Conservation (phyloP, 1,284 basidiomycete species). For the Trametes pubescens region DNA sequence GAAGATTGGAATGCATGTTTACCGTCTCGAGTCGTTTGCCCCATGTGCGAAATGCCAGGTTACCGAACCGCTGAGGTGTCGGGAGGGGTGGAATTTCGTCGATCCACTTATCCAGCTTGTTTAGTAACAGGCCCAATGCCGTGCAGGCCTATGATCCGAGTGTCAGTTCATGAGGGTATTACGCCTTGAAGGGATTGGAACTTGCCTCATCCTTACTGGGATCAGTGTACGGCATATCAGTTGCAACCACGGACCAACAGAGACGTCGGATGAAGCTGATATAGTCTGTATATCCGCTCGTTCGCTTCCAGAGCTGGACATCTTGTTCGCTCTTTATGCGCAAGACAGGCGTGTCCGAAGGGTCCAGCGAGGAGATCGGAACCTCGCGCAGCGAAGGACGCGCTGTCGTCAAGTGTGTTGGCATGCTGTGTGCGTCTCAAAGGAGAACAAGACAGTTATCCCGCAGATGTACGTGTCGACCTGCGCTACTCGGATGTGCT, state of each 20-base stretch:
- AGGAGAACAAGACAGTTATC: neutral
- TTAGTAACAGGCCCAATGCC: conserved; percentile 48
- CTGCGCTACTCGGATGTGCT: no score
- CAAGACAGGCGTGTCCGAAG: conserved; percentile 33
- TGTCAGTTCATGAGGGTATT: conserved; percentile 1
- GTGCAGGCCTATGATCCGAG: conserved; percentile 24
- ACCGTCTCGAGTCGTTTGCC: conserved; percentile 84
- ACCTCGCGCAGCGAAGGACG: conserved; percentile 55
- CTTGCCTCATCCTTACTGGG: conserved; percentile 49
- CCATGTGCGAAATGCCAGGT: conserved; percentile 92
- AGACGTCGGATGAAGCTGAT: conserved; percentile 76
- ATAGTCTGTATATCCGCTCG: conserved; percentile 77
- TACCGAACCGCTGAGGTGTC: conserved; percentile 94
- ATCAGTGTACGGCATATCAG: conserved; percentile 52
- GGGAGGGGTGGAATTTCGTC: conserved; percentile 81
- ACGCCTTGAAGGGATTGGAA: conserved; percentile 18
- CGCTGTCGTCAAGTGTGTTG: neutral
- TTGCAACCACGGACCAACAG: conserved; percentile 77
- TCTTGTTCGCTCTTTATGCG: conserved; percentile 77
- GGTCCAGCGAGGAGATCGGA: conserved; percentile 45
- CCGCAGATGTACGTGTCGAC: neutral
- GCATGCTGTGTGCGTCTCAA: no score
- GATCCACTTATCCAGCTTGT: conserved; percentile 81
- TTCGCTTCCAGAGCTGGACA: conserved; percentile 71
- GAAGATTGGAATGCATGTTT: conserved; percentile 15